phyloP scores from a whole-genome alignment of 2,329 filamentous ascomycete genomes.

The Colletotrichum spinosum region DNA sequence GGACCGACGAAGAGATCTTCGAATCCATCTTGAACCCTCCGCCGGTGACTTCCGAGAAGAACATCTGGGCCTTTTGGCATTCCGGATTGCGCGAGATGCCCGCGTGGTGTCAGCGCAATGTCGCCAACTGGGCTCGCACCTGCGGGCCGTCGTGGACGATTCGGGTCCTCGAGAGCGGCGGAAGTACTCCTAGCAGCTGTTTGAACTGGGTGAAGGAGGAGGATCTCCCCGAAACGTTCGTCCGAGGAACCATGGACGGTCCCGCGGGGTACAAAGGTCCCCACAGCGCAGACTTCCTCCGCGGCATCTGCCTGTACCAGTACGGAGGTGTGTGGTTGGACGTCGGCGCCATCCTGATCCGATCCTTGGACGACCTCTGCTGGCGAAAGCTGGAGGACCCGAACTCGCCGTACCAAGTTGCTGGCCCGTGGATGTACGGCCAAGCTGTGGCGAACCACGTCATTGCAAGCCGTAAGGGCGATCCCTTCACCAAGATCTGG shows the following conservation, averaged over 20 bases:
- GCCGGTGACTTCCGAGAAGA: slow-evolving; percentile 53
- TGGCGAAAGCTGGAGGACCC: slow-evolving; percentile 52
- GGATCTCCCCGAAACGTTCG: slow-evolving; percentile 30
- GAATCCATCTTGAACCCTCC: slow-evolving; percentile 41
- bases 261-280: slow-evolving; percentile 47
- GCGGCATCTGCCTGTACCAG: slow-evolving; percentile 50
- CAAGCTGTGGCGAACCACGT: slow-evolving; percentile 44
- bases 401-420: slow-evolving; percentile 45
- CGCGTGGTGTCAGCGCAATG: slow-evolving; percentile 52
- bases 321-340: slow-evolving; percentile 56
- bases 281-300: slow-evolving; percentile 56
- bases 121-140: slow-evolving; percentile 53
- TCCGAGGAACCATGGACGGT: slow-evolving; percentile 54
- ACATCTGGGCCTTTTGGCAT: slow-evolving; percentile 60
- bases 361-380: slow-evolving; percentile 51
- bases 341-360: slow-evolving; percentile 52
- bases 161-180: slow-evolving; percentile 52
- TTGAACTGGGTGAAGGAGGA: slow-evolving; percentile 47
- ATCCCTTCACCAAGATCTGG: slow-evolving; percentile 52
- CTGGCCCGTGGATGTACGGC: slow-evolving; percentile 38
- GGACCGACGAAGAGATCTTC: slow-evolving; percentile 46
- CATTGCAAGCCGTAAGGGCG: slow-evolving; percentile 50
- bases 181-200: slow-evolving; percentile 51
- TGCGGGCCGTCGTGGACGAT: slow-evolving; percentile 53
- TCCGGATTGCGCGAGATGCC: slow-evolving; percentile 50